Evolutionary conservation across 2,329 filamentous ascomycete genomes (phyloP).

Genomic region (Fusarium sp.): DNA sequence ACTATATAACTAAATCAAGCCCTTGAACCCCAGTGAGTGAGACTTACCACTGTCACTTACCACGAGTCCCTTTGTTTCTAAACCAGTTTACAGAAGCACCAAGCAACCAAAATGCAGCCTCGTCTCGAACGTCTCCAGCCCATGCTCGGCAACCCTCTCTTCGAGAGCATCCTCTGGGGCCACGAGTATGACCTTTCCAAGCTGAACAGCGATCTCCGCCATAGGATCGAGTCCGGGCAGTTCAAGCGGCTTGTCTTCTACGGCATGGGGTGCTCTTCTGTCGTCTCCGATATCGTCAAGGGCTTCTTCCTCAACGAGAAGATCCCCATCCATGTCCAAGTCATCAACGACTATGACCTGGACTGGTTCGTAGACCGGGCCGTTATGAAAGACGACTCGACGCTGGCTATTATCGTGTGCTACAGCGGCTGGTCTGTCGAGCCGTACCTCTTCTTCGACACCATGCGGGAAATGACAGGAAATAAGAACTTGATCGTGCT

Average conservation of each 20-base stretch:
- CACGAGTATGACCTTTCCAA: constrained; percentile 8
- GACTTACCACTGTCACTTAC: background rate
- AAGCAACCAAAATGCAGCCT: constrained; percentile 2
- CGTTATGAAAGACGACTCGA: background rate
- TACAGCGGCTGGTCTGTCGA: background rate
- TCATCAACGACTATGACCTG: background rate
- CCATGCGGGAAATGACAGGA: background rate
- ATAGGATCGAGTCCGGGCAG: background rate
- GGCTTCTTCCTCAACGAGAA: background rate
- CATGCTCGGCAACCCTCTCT: constrained; percentile 7
- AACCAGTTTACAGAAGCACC: background rate
- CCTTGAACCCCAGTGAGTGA: background rate
- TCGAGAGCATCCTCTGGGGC: constrained; percentile 9
- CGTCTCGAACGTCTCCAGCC: constrained; percentile 7
- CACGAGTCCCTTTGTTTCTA: background rate
- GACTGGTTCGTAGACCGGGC: background rate
- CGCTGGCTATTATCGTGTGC: background rate
- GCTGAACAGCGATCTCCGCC: background rate
- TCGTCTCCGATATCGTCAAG: background rate
- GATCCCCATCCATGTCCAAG: background rate
- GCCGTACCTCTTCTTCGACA: background rate
- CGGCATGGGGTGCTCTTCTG: background rate
- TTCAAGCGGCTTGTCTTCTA: background rate
- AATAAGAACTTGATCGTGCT: background rate
- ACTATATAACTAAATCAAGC: background rate